Evolutionary conservation across 2,329 filamentous ascomycete genomes (phyloP).

Genomic region (Colletotrichum sansevieriae): DNA sequence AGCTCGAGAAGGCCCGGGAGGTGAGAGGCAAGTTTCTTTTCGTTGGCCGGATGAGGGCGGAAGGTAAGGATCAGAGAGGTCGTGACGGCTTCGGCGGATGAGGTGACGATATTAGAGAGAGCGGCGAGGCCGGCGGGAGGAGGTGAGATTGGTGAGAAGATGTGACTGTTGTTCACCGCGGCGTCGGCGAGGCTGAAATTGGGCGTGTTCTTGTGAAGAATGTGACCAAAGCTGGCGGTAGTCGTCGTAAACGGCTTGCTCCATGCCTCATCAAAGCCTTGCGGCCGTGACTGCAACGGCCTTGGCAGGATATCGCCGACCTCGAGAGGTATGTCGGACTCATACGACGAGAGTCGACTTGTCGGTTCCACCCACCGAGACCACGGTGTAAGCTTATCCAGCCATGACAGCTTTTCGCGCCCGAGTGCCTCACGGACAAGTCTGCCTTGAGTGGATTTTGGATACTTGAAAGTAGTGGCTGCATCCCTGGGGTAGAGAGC

Average conservation of each 20-base stretch:
- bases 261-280: neutral
- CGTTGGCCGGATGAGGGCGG: conserved; percentile 17
- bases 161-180: conserved; percentile 45
- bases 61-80: conserved; percentile 62
- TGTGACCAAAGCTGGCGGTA: conserved; percentile 64
- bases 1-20: conserved; percentile 39
- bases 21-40: neutral
- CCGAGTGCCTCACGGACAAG: conserved; percentile 5
- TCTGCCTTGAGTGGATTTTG: conserved; percentile 3
- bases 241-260: conserved; percentile 45
- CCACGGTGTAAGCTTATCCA: conserved; percentile 34
- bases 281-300: conserved; percentile 13
- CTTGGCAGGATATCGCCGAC: conserved; percentile 14
- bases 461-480: conserved; percentile 1
- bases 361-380: conserved; percentile 38
- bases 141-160: conserved; percentile 61
- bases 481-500: conserved; percentile 17
- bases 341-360: conserved; percentile 28
- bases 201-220: conserved; percentile 55
- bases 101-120: conserved; percentile 44
- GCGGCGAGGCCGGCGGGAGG: conserved; percentile 60
- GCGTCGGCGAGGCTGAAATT: conserved; percentile 2
- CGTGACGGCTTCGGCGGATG: conserved; percentile 38
- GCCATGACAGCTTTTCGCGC: conserved; percentile 38
- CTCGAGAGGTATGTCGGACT: neutral